Base-by-base conservation (phyloP, 2,329 filamentous ascomycete genomes). In the Apiospora hydei region DNA sequence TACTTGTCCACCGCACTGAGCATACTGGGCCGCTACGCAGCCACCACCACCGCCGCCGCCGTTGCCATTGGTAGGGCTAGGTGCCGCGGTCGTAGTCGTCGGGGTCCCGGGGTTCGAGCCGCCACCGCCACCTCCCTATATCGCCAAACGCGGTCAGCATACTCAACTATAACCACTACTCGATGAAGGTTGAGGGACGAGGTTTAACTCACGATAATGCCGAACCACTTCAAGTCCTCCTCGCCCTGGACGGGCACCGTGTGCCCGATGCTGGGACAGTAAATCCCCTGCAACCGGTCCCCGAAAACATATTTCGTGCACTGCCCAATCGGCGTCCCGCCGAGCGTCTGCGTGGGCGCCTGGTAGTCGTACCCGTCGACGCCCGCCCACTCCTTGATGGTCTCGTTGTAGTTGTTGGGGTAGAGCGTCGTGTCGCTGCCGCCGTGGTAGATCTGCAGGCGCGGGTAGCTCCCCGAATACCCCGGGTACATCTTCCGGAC, bases 401-500 rank as follows among this genome's bases (percentile, higher is more conserved):
- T 76, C 72, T 82, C 81, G 14, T 76, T 77, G 16, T 79, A 76
- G 70, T 81, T 79, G 26, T 75, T 75, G n/a, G 78, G 77, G 8
- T 75, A 74, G 10, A 82, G 76, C 0, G 76, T 78, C 70, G 73
- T 77, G 71, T 83, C 82, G 7, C 75, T 74, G 18, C 75, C 77
- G n/a, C 82, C 82, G 75, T 82, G 81, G 76, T 80, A 73, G 69
- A 79, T 76, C 66, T 75, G 73, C 79, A 82, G 80, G 47, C 78
- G 75, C 30, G 81, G 80, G 24, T 77, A 74, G 7, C 73, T 71
- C 5, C 81, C 81, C 30, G 67, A 76, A 69, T 81, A 83, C 0
- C 79, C 78, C 1, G 80, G 77, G 72, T 81, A 81, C 51, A 84
- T 84, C 71, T 80, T 80, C 38, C 81, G 78, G 16, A 84, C 87